These are phyloP conservation scores for Cercospora sesami DNA, from an alignment of 2,329 filamentous ascomycete species.

Conservation along the genomic window DNA sequence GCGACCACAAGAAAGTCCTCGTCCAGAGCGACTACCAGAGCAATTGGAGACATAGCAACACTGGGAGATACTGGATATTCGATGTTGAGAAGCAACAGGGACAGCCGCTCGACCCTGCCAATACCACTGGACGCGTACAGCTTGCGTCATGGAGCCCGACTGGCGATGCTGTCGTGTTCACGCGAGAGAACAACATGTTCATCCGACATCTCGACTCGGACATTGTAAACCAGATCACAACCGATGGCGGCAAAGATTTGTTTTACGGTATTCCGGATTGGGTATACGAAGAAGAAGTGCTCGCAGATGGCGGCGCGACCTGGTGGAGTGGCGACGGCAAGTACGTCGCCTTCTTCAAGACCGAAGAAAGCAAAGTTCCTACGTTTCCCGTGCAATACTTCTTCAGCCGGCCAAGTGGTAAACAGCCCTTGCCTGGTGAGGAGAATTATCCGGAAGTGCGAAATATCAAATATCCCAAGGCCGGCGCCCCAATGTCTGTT, in stretches of 20 bases:
- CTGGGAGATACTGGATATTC: conserved; percentile 85
- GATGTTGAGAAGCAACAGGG: conserved; percentile 78
- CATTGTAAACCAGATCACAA: conserved; percentile 71
- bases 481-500: conserved; percentile 87
- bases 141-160: conserved; percentile 86
- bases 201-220: conserved; percentile 66
- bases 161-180: conserved; percentile 86
- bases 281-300: conserved; percentile 91
- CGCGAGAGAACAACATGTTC: conserved; percentile 85
- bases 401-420: conserved; percentile 78
- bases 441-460: conserved; percentile 88
- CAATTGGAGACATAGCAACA: conserved; percentile 90
- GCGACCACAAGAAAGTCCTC: conserved; percentile 81
- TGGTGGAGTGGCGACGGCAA: conserved; percentile 95
- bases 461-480: conserved; percentile 96
- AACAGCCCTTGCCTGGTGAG: conserved; percentile 65
- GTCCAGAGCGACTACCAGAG: conserved; percentile 69
- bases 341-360: conserved; percentile 86
- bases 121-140: conserved; percentile 68
- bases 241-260: conserved; percentile 79
- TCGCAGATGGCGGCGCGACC: conserved; percentile 74
- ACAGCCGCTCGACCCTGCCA: conserved; percentile 72
- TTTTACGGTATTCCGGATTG: conserved; percentile 98
- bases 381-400: conserved; percentile 95
- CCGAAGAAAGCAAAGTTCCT: conserved; percentile 88